Base-by-base conservation (phyloP, 169 alveolate genomes). In the Babesia sp. region DNA sequence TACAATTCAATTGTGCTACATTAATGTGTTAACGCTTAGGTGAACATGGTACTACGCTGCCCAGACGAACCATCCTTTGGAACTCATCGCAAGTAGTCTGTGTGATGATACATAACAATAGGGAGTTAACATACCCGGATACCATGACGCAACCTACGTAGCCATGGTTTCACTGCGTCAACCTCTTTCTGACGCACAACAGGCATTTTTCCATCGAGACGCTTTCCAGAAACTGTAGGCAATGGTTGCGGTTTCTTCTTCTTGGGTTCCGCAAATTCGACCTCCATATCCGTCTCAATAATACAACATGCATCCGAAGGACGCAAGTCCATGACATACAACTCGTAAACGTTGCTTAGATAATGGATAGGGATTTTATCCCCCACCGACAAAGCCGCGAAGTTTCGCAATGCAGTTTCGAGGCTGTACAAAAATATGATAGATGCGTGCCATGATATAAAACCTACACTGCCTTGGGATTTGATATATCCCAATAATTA, bases 281-380 rank as follows among this genome's bases (percentile, higher is more conserved):
- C 99, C 57, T 93, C 97, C 37, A 95, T 91, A 82, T 96, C 98
- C 31, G 98, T 95, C 85, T 96, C 97, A n/a, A 96, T 91, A 16
- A 95, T 96, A 46, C 96, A 92, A 58, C 96, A 94, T 12, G 97
- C 96, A 64, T 91, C 77, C 6, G 90, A 89, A n/a, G 99, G 98
- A 57, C 90, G 92, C 53, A 92, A 85, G 36, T 93, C 92, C 93
- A 95, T 88, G 28, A 96, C 93, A 67, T 93, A 95, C 51, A 96
- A 86, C 83, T 84, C 89, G 82, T 93, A 96, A n/a, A 92, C 90
- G 60, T 83, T 90, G 57, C 92, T 93, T 33, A 92, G 86, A 78
- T 94, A 95, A 60, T 90, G 92, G 51, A 96, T 93, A 44, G 92
- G 92, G 45, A 96, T 96, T 50, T 90, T 83, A 68, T 96, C 99